These are phyloP conservation scores for Patellifolia procumbens DNA, from an alignment of 179 eudicot species.

Conservation along the genomic window DNA sequence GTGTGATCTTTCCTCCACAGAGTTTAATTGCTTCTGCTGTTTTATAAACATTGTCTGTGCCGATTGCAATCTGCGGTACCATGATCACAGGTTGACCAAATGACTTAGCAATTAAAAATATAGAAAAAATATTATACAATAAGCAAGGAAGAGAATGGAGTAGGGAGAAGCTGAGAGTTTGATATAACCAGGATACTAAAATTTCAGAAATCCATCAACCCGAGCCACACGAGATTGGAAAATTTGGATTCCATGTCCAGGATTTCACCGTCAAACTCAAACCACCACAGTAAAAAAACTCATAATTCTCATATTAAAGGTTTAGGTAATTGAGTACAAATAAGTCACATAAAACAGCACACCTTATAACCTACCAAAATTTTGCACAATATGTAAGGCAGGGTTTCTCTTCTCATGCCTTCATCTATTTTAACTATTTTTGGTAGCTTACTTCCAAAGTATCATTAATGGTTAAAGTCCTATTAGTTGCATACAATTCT, in stretches of 20 bases:
- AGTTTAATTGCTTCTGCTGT: constrained; percentile 79
- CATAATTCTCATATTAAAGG: not conserved
- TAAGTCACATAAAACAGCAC: not conserved
- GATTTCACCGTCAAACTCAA: not conserved
- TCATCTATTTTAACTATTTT: too few species aligned
- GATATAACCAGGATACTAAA: not conserved
- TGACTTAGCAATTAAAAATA: not conserved
- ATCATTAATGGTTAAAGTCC: not conserved
- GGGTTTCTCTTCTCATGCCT: not conserved
- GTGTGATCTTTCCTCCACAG: constrained; percentile 66
- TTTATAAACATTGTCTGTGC: constrained; percentile 85
- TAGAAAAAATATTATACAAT: not conserved
- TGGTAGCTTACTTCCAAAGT: too few species aligned
- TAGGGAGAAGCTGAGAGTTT: not conserved
- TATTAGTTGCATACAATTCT: too few species aligned
- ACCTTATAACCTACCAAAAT: not conserved
- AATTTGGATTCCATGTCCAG: not conserved
- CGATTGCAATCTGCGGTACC: constrained; percentile 69
- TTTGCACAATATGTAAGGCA: not conserved
- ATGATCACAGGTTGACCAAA: not conserved
- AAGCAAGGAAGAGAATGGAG: not conserved
- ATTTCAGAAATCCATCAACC: not conserved
- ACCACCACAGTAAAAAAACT: not conserved
- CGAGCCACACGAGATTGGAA: not conserved
- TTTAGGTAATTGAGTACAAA: not conserved